phyloP scores from a whole-genome alignment of 2,329 filamentous ascomycete genomes.

The Fusarium haematococcum region DNA sequence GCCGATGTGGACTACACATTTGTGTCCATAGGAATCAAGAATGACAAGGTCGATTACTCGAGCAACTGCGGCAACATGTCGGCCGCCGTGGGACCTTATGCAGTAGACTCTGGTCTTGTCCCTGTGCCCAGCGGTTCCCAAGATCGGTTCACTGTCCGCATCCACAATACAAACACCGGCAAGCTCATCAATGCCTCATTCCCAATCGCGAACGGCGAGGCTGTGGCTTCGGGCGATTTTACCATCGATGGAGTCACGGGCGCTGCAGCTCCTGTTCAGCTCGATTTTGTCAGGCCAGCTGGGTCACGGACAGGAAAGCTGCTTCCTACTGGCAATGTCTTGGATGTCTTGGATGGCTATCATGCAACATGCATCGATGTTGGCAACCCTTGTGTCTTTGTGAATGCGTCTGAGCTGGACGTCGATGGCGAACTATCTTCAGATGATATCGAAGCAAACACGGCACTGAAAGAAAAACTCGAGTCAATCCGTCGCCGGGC shows the following conservation, averaged over 20 bases:
- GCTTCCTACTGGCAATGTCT: neutral
- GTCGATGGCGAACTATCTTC: neutral
- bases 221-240: neutral
- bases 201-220: neutral
- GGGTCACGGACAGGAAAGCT: neutral
- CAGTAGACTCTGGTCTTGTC: conserved; percentile 63
- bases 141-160: neutral
- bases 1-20: conserved; percentile 73
- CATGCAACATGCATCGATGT: neutral
- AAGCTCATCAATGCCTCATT: neutral
- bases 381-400: neutral
- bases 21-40: conserved; percentile 68
- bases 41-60: conserved; percentile 65
- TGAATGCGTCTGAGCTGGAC: neutral
- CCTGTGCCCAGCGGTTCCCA: neutral
- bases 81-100: conserved; percentile 70
- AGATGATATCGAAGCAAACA: neutral
- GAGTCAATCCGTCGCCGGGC: neutral
- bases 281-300: neutral
- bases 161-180: neutral
- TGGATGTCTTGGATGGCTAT: neutral
- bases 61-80: conserved; percentile 75
- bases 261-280: neutral
- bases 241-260: neutral
- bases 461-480: neutral